These are phyloP conservation scores for Plasmodium gonderi DNA, from an alignment of 169 alveolate genomes.

Conservation along the genomic window DNA sequence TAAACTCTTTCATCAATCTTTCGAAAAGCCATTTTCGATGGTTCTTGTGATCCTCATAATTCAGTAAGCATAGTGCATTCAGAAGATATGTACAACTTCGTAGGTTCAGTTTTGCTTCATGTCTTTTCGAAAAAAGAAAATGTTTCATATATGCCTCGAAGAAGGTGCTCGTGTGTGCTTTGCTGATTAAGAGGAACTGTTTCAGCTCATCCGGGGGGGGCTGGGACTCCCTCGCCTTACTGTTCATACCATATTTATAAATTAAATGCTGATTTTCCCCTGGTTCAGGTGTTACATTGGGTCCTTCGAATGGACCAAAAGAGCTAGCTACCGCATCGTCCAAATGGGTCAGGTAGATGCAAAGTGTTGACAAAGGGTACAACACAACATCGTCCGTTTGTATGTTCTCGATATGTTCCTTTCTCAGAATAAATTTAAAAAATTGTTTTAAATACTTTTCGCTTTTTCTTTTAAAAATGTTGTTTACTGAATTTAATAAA, in stretches of 20 bases:
- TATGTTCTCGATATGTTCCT: not conserved
- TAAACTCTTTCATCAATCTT: not conserved
- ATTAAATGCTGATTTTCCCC: too few species aligned
- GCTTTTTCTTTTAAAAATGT: constrained; percentile 5
- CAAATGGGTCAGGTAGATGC: not conserved
- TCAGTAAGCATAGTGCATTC: constrained; percentile 1
- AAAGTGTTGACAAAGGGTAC: constrained; percentile 21
- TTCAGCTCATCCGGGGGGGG: not conserved
- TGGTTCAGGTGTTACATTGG: too few species aligned
- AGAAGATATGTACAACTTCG: constrained; percentile 11
- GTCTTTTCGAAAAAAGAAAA: not conserved
- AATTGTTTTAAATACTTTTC: constrained; percentile 27
- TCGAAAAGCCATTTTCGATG: not conserved
- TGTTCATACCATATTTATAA: too few species aligned
- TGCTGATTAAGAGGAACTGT: not conserved
- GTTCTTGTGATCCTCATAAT: constrained; percentile 9
- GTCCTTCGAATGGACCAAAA: not conserved
- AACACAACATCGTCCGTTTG: constrained; percentile 15
- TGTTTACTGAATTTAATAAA: not conserved
- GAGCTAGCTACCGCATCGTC: not conserved
- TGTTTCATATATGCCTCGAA: not conserved
- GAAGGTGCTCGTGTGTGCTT: constrained; percentile 3
- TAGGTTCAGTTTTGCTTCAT: not conserved
- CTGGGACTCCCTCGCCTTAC: too few species aligned
- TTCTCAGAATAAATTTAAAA: not conserved